phyloP scores from a whole-genome alignment of 148 eudicot genomes.

The Tetragonia tetragonoides region DNA sequence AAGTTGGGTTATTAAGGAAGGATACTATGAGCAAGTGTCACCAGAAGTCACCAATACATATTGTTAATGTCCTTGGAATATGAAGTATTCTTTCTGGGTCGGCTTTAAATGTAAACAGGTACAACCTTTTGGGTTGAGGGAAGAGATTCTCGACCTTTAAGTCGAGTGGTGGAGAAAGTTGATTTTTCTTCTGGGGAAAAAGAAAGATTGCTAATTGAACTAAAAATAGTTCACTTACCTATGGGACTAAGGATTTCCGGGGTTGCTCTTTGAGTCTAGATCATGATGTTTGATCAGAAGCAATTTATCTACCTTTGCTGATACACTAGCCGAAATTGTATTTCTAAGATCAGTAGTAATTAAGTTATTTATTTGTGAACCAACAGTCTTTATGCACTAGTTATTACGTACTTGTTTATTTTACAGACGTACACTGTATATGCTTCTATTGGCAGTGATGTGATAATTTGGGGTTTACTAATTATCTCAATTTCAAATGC shows the following conservation, averaged over 20 bases:
- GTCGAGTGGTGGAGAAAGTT: background rate
- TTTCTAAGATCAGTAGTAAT: background rate
- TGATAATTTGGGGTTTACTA: conserved; percentile 5
- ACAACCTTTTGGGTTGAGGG: background rate
- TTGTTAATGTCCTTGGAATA: no score
- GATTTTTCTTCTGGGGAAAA: background rate
- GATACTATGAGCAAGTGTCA: background rate
- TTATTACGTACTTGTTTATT: background rate
- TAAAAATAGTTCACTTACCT: background rate
- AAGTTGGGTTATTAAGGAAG: background rate
- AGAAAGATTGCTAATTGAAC: background rate
- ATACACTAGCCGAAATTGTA: background rate
- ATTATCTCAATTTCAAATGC: conserved; percentile 20
- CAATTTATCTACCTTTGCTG: background rate
- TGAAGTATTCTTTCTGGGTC: no score
- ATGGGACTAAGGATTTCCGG: background rate
- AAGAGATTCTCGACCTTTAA: background rate
- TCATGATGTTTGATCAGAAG: background rate
- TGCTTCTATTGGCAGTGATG: background rate
- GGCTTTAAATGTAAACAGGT: background rate
- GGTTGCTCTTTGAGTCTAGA: background rate
- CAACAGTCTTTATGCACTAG: background rate
- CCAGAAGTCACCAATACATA: no score
- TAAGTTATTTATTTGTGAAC: background rate
- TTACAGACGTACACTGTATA: background rate